These are phyloP conservation scores for Fusarium keratoplasticum DNA, from an alignment of 2,329 filamentous ascomycete genomes.

Conservation along the genomic window DNA sequence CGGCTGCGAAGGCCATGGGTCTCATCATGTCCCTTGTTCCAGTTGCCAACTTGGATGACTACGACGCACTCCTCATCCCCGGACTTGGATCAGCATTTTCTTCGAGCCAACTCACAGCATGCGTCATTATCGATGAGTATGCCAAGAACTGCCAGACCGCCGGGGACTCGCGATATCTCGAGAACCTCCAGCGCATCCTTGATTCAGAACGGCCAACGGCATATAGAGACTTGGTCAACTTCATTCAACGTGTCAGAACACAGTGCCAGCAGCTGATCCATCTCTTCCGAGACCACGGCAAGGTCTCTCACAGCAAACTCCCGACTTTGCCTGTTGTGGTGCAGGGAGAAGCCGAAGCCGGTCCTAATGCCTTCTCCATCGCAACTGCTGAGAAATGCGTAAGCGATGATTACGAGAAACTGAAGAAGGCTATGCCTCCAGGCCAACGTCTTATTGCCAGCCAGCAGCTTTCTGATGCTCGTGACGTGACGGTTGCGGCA, in stretches of 20 bases:
- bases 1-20: constrained; percentile 86
- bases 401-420: constrained; percentile 83
- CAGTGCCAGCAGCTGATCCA: constrained; percentile 92
- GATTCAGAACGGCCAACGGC: constrained; percentile 83
- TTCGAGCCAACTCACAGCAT: constrained; percentile 86
- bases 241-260: constrained; percentile 87
- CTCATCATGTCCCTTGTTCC: constrained; percentile 84
- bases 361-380: constrained; percentile 92
- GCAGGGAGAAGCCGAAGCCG: constrained; percentile 91
- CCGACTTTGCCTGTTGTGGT: constrained; percentile 90
- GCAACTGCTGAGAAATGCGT: constrained; percentile 89
- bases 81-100: constrained; percentile 80
- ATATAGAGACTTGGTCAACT: constrained; percentile 92
- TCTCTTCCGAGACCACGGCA: constrained; percentile 90
- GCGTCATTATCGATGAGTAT: constrained; percentile 90
- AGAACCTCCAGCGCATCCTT: constrained; percentile 78
- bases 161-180: constrained; percentile 65
- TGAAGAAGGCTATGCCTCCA: constrained; percentile 90
- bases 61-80: constrained; percentile 73
- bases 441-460: constrained; percentile 87
- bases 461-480: constrained; percentile 82
- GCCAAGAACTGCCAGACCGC: constrained; percentile 68
- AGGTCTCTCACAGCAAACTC: constrained; percentile 79
- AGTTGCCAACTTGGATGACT: constrained; percentile 69
- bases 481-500: constrained; percentile 74